Evolutionary conservation across 2,329 filamentous ascomycete species (phyloP).

Genomic region (Acrodontium crateriforme): DNA sequence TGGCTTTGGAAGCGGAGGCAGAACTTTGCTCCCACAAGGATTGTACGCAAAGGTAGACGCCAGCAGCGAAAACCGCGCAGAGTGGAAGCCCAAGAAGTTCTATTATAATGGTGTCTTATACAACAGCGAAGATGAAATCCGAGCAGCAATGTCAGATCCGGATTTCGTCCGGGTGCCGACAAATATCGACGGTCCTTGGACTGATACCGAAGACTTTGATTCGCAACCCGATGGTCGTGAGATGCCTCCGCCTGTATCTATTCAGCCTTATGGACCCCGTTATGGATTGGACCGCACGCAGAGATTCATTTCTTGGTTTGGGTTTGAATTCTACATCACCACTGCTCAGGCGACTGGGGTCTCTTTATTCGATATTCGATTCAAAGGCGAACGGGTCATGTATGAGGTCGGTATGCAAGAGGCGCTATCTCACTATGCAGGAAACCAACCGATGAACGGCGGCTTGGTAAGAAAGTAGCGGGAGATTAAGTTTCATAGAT

Average conservation of each 20-base stretch:
- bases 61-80: constrained; percentile 34
- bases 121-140: constrained; percentile 34
- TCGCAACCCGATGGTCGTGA: constrained; percentile 33
- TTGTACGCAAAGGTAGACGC: constrained; percentile 33
- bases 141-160: constrained; percentile 28
- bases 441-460: constrained; percentile 34
- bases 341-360: constrained; percentile 33
- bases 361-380: constrained; percentile 37
- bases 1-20: constrained; percentile 27
- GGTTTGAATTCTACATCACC: constrained; percentile 39
- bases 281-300: constrained; percentile 30
- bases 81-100: constrained; percentile 38
- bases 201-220: constrained; percentile 31
- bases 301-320: constrained; percentile 39
- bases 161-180: constrained; percentile 35
- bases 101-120: constrained; percentile 43
- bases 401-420: constrained; percentile 42
- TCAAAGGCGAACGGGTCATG: constrained; percentile 37
- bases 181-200: constrained; percentile 38
- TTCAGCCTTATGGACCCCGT: constrained; percentile 27
- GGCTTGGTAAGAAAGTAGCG: no score
- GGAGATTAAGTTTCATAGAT: no score
- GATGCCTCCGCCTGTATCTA: constrained; percentile 31
- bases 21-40: constrained; percentile 34
- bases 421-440: constrained; percentile 39